A percentile compares a stretch with the other conserved stretches of the same genome.
These are phyloP conservation scores for Zygosaccharomyces pseudorouxii DNA, from an alignment of 805 yeast genomes.

Conservation along the genomic window DNA sequence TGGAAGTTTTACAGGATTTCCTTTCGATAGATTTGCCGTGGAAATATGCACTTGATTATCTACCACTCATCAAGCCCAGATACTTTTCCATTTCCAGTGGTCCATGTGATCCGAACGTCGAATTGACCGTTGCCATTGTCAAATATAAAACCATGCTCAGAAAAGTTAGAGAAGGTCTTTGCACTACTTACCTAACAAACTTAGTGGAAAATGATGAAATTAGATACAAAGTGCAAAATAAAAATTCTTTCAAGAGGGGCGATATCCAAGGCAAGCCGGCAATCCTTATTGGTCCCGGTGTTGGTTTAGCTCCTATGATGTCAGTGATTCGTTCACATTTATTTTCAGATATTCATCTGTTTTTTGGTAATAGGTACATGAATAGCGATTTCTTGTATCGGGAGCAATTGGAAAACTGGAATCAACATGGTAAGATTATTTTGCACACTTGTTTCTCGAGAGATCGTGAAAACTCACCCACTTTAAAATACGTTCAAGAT, in stretches of 20 bases:
- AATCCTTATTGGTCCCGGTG: constrained; percentile 85
- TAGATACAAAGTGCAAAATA: constrained; percentile 47
- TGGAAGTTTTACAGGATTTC: constrained; percentile 83
- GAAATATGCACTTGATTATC: constrained; percentile 65
- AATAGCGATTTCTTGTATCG: constrained; percentile 66
- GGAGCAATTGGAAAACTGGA: constrained; percentile 45
- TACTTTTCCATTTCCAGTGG: constrained; percentile 77
- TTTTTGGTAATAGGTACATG: constrained; percentile 68
- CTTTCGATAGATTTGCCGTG: constrained; percentile 70
- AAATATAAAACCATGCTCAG: constrained; percentile 79
- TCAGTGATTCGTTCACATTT: constrained; percentile 49
- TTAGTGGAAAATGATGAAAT: constrained; percentile 47
- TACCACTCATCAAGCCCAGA: constrained; percentile 78
- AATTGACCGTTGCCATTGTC: constrained; percentile 77
- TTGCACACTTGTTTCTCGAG: constrained; percentile 48
- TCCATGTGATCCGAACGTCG: constrained; percentile 44
- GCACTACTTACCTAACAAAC: constrained; percentile 67
- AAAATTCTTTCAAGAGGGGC: constrained; percentile 26
- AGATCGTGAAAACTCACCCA: constrained; percentile 37
- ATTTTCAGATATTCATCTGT: constrained; percentile 42
- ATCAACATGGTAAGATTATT: constrained; percentile 35
- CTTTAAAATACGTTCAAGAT: constrained; percentile 74
- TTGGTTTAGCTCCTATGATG: constrained; percentile 93
- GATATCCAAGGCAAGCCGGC: constrained; percentile 46
- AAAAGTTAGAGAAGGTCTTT: constrained; percentile 71